These are phyloP conservation scores for Erythrobasidium yunnanense DNA, from an alignment of 768 basidiomycete genomes.

Conservation along the genomic window DNA sequence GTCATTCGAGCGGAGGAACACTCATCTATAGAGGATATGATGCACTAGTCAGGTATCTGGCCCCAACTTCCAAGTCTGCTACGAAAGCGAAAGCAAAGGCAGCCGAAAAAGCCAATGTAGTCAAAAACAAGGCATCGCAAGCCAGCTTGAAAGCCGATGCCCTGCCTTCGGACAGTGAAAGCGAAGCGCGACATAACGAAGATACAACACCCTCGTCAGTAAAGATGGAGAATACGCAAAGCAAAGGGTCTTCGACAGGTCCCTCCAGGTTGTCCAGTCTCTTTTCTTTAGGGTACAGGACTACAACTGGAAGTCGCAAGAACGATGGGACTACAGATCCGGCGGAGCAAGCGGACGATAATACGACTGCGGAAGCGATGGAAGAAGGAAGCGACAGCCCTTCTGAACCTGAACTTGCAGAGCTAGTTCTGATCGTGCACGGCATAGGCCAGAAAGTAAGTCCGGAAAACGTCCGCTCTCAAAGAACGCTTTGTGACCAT, in stretches of 20 bases:
- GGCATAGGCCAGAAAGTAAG: slow-evolving; percentile 35
- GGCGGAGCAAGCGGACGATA: slow-evolving; percentile 15
- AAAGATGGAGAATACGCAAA: neutral
- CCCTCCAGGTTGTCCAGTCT: neutral
- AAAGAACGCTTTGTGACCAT: neutral
- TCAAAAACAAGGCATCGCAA: slow-evolving; percentile 6
- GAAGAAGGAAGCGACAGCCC: slow-evolving; percentile 17
- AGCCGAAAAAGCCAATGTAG: neutral
- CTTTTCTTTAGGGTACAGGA: slow-evolving; percentile 25
- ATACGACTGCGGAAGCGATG: slow-evolving; percentile 16
- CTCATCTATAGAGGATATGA: slow-evolving; percentile 28
- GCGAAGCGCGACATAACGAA: neutral
- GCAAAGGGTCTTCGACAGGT: neutral
- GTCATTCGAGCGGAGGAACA: slow-evolving; percentile 11
- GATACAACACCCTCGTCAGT: neutral
- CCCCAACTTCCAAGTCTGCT: neutral
- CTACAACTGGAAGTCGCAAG: neutral
- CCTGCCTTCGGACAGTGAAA: neutral
- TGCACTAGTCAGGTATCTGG: neutral
- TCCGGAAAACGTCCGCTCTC: neutral
- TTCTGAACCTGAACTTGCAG: slow-evolving; percentile 32
- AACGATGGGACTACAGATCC: neutral
- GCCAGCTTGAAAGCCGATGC: neutral
- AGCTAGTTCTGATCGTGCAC: slow-evolving; percentile 36
- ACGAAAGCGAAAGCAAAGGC: neutral